phyloP scores from a whole-genome alignment of 768 basidiomycete species.

The Mycena indigotica region DNA sequence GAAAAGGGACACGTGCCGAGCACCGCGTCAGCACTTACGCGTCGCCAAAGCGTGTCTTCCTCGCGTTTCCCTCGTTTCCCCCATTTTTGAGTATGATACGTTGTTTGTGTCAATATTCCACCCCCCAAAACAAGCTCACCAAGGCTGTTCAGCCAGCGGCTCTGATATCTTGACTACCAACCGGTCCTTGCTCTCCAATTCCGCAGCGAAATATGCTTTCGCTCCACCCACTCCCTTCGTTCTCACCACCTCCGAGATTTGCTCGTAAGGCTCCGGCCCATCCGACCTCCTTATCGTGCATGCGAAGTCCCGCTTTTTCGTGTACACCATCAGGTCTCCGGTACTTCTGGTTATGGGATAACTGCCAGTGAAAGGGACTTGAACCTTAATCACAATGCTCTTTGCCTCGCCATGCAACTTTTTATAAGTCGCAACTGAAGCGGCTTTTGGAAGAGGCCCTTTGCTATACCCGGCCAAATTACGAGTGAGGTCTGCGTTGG shows the following conservation, averaged over 20 bases:
- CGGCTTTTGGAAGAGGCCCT: background rate
- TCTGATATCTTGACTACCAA: conserved; percentile 52
- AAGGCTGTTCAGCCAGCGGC: conserved; percentile 56
- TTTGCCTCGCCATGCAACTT: conserved; percentile 33
- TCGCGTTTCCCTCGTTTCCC: background rate
- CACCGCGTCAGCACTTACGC: background rate
- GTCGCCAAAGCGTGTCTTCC: background rate
- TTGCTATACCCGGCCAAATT: background rate
- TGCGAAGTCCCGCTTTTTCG: conserved; percentile 53
- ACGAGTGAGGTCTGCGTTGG: too few species aligned
- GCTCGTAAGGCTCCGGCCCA: conserved; percentile 39
- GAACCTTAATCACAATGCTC: conserved; percentile 50
- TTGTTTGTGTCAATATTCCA: too few species aligned
- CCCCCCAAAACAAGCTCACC: conserved; percentile 34
- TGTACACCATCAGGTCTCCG: conserved; percentile 46
- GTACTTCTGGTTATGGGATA: background rate
- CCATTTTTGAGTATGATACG: background rate
- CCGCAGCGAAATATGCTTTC: conserved; percentile 60
- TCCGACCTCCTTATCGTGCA: conserved; percentile 40
- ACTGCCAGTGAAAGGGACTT: conserved; percentile 38
- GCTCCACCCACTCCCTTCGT: conserved; percentile 40
- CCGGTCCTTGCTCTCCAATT: conserved; percentile 47
- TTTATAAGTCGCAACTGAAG: conserved; percentile 26
- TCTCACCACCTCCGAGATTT: conserved; percentile 39
- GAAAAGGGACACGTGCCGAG: background rate